Conservation (phyloP, 2,329 filamentous ascomycete genomes). For the Hypocreales sp. region DNA sequence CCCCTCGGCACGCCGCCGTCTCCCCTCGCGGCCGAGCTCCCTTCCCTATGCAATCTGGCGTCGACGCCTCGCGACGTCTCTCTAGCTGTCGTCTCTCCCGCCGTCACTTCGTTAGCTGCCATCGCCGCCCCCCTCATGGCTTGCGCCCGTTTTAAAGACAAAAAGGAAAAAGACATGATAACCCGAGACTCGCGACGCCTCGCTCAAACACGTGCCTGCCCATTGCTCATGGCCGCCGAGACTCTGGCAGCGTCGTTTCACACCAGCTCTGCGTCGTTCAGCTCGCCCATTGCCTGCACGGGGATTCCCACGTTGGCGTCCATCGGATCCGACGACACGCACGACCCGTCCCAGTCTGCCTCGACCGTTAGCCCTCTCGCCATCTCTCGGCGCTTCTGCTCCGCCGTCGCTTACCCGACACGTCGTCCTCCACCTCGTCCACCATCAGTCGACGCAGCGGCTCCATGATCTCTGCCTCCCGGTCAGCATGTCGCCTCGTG, state of each 20-base stretch:
- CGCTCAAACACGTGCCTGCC: conserved; percentile 3
- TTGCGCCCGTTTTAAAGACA: too few relatives aligned
- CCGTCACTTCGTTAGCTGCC: too few relatives aligned
- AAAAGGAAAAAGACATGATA: too few relatives aligned
- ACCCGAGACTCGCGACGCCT: too few relatives aligned
- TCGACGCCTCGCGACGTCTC: too few relatives aligned
- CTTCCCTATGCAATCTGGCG: too few relatives aligned
- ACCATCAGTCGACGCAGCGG: conserved; percentile 38
- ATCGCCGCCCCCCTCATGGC: too few relatives aligned
- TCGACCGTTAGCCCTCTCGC: background rate
- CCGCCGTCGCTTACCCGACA: conserved; percentile 31
- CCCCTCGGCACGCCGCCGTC: too few relatives aligned
- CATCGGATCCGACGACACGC: conserved; percentile 37
- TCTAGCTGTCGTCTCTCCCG: too few relatives aligned
- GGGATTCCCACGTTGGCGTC: conserved; percentile 32
- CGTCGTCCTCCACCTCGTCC: conserved; percentile 42
- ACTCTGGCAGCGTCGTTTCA: conserved; percentile 4
- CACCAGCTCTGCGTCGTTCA: conserved; percentile 18
- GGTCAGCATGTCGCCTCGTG: too few relatives aligned
- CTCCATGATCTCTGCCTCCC: conserved; percentile 22
- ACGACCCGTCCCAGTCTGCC: conserved; percentile 39
- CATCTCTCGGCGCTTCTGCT: background rate
- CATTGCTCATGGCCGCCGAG: background rate
- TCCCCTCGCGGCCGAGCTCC: too few relatives aligned
- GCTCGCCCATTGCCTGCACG: conserved; percentile 24